A percentile compares a stretch with the other conserved stretches of the same genome.
These are phyloP conservation scores for Ceratocystis cubensis DNA, from an alignment of 2,329 filamentous ascomycete species.

Conservation along the genomic window DNA sequence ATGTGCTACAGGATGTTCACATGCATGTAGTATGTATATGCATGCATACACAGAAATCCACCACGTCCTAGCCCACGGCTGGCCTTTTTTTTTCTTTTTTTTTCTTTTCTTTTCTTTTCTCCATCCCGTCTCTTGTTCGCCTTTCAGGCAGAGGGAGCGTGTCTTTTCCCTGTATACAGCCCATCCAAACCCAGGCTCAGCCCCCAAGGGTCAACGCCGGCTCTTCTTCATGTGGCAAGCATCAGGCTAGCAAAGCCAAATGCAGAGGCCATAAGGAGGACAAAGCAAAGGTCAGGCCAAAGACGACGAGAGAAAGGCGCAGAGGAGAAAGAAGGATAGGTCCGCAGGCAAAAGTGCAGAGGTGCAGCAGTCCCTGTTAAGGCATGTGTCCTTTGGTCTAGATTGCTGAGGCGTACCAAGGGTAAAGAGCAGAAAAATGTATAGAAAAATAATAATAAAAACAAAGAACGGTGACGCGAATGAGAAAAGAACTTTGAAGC, in stretches of 20 bases:
- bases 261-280: neutral
- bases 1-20: neutral
- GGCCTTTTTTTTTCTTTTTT: neutral
- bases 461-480: neutral
- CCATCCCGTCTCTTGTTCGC: neutral
- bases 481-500: neutral
- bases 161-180: neutral
- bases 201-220: neutral
- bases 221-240: neutral
- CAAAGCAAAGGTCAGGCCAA: neutral
- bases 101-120: neutral
- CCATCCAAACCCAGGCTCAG: neutral
- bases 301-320: neutral
- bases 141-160: neutral
- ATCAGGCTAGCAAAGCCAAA: neutral
- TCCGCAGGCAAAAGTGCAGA: neutral
- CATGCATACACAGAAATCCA: neutral
- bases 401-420: neutral
- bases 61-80: neutral
- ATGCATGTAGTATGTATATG: neutral
- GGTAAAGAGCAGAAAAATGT: neutral
- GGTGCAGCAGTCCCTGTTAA: neutral
- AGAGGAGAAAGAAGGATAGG: neutral
- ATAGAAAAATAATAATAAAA: neutral
- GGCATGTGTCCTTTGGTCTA: too few species aligned